Evolutionary conservation across 2,329 filamentous ascomycete genomes (phyloP), one percentile per base, ranked within the genome.

Genomic region (Diaporthe eres): DNA sequence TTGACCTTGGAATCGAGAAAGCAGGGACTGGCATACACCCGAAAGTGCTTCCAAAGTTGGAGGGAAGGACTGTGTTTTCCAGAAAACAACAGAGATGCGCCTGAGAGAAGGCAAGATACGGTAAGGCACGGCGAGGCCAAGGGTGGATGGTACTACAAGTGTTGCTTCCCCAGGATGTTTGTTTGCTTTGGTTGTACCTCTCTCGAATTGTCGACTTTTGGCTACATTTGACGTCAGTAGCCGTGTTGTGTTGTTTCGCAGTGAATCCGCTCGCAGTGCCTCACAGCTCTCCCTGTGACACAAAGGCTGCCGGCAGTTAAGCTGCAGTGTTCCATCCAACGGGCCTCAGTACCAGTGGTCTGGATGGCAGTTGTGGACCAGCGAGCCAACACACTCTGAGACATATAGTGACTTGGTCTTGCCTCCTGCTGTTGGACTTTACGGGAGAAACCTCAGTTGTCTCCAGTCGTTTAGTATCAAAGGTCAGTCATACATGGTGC

Each of bases 231-330:
- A 75, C 34, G 75, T 70, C 75, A 75, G 67, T 72, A 71, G 53
- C 75, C 73, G 75, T 68, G 53, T 31, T 25, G 39, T 42, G 49
- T 70, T 74, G 75, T 77, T 75, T 77, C 73, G 75, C 75, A 77
- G 60, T 72, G 75, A 75, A 57, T 58, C 71, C 65, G 34, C 61
- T 76, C 57, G 75, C 58, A 72, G 67, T 71, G 75, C 53, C 55
- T 58, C 31, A 25, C 34, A 51, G 58, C 37, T 61, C 19, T 15
- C 53, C 58, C 22, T 31, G 75, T 77, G 60, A 49, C 73, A 77
- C 75, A 70, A 75, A 73, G 68, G 68, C 73, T 70, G 68, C 68
- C 61, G 75, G 75, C 75, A 77, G 75, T 75, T 71, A 61, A 77
- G 60, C 68, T 77, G 73, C 73, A 67, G 73, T 39, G 31, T 42